These are phyloP conservation scores for Annona cherimola DNA, from an alignment of 164 flowering plant species.

Conservation along the genomic window DNA sequence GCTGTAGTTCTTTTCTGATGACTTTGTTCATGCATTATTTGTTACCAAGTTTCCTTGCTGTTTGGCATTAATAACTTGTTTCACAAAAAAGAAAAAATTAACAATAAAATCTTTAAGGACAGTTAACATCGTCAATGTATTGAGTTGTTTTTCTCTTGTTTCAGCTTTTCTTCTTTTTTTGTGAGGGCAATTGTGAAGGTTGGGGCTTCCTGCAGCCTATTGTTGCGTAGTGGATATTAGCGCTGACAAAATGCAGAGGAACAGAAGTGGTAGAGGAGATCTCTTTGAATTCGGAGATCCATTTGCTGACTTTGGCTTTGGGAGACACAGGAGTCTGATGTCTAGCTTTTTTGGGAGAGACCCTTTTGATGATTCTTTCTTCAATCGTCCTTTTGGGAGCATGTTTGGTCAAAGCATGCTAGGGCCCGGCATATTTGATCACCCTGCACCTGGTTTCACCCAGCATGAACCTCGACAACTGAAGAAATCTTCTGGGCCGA, in stretches of 20 bases:
- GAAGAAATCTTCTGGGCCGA: constrained; percentile 27
- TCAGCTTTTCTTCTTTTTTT: neutral
- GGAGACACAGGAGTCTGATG: constrained; percentile 40
- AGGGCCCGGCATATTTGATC: constrained; percentile 24
- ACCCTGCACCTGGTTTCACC: constrained; percentile 11
- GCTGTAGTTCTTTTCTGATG: neutral
- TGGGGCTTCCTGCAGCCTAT: neutral
- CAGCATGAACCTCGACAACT: constrained; percentile 25
- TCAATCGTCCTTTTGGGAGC: constrained; percentile 51
- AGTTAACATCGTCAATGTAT: no score
- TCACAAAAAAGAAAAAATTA: no score
- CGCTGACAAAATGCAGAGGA: constrained; percentile 43
- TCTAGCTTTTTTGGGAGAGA: constrained; percentile 54
- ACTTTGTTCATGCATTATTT: neutral
- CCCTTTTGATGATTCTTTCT: constrained; percentile 89
- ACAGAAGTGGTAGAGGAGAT: constrained; percentile 28
- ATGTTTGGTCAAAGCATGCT: constrained; percentile 19
- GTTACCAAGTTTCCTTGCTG: neutral
- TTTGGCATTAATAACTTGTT: no score
- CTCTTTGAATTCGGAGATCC: constrained; percentile 28
- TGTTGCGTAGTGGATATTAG: neutral
- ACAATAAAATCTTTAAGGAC: no score
- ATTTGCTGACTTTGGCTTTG: constrained; percentile 37
- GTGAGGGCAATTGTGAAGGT: neutral
- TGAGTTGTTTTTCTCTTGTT: no score